Evolutionary conservation across 2,329 filamentous ascomycete genomes (phyloP).

Genomic region (Botryotinia globosa): DNA sequence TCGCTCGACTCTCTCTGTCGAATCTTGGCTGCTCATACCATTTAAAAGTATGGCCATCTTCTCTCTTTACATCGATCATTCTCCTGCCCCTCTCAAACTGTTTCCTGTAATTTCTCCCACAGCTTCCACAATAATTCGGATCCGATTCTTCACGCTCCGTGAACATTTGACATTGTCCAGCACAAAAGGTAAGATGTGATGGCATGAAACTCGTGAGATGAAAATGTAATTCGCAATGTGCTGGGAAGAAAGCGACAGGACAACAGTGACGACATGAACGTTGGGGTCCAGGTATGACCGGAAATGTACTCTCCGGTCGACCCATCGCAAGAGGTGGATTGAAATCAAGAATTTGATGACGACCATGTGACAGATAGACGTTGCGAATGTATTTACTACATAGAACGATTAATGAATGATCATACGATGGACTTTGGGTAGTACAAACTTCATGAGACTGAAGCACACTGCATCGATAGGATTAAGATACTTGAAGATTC

Average conservation of each 20-base stretch:
- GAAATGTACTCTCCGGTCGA: constrained; percentile 23
- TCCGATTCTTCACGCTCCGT: constrained; percentile 17
- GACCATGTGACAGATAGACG: constrained; percentile 20
- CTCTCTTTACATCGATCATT: constrained; percentile 22
- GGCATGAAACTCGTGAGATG: constrained; percentile 31
- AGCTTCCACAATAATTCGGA: constrained; percentile 23
- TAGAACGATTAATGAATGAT: not conserved
- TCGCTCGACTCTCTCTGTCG: not conserved
- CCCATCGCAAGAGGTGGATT: constrained; percentile 24
- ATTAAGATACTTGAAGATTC: constrained; percentile 28
- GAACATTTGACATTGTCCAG: constrained; percentile 24
- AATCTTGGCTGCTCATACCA: constrained; percentile 13
- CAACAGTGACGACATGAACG: constrained; percentile 29
- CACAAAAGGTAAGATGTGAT: constrained; percentile 24
- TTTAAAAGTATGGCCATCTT: not conserved
- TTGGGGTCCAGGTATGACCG: constrained; percentile 14
- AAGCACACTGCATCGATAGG: constrained; percentile 29
- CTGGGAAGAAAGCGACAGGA: constrained; percentile 31
- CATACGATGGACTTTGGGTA: not conserved
- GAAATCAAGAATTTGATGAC: not conserved
- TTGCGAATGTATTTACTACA: constrained; percentile 27
- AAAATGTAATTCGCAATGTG: constrained; percentile 35
- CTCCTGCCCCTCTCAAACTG: constrained; percentile 29
- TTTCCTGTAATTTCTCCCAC: constrained; percentile 26
- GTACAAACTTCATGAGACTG: constrained; percentile 27